These are phyloP conservation scores for Punica granatum DNA, from an alignment of 345 rosid genomes.

Conservation along the genomic window DNA sequence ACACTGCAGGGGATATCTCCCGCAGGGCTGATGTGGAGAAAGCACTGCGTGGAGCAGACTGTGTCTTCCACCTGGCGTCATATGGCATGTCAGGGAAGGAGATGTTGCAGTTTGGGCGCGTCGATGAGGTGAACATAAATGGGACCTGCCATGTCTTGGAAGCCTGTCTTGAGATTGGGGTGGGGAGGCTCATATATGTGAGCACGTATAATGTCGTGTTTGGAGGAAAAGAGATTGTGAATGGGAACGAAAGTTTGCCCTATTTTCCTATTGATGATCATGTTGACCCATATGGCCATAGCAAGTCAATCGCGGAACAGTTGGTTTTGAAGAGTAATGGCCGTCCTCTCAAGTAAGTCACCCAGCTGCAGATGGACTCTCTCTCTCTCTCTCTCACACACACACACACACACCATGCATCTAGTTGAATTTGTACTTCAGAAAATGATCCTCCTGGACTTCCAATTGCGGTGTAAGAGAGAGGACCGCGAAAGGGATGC, in stretches of 20 bases:
- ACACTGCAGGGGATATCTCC: conserved; percentile 49
- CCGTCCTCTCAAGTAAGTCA: conserved; percentile 60
- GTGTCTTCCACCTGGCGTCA: conserved; percentile 87
- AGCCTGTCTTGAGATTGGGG: conserved; percentile 50
- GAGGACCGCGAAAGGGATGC: no score
- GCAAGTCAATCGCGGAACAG: conserved; percentile 80
- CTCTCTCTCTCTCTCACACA: not conserved
- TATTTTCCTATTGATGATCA: conserved; percentile 80
- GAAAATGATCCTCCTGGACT: not conserved
- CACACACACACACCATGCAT: not conserved
- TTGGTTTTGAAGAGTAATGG: conserved; percentile 72
- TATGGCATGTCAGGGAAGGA: conserved; percentile 95
- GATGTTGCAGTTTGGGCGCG: conserved; percentile 79
- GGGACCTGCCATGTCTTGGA: conserved; percentile 82
- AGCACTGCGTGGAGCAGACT: conserved; percentile 59
- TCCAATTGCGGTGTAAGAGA: not conserved
- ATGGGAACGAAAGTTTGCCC: conserved; percentile 68
- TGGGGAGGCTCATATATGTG: conserved; percentile 65
- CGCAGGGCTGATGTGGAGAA: conserved; percentile 51
- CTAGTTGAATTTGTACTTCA: not conserved
- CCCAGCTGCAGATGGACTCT: not conserved
- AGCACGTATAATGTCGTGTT: conserved; percentile 91
- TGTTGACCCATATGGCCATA: conserved; percentile 64
- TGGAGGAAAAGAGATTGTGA: conserved; percentile 77
- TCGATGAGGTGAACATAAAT: conserved; percentile 69